Conservation (phyloP, 768 basidiomycete genomes). For the Rhodotorula graminis region DNA sequence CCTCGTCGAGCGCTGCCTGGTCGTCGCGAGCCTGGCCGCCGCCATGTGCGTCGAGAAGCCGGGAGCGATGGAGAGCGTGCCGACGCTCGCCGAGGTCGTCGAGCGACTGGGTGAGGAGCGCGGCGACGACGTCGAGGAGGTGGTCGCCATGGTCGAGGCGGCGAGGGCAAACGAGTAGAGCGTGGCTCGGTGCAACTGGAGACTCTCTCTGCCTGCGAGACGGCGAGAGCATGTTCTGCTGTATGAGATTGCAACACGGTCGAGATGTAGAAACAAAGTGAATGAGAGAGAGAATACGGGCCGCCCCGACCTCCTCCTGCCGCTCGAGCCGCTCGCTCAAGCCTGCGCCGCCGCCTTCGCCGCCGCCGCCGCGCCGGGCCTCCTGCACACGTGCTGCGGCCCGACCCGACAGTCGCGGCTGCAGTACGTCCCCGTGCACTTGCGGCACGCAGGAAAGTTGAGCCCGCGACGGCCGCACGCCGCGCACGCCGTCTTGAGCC, state of each 20-base stretch:
- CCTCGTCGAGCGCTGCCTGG: conserved; percentile 9
- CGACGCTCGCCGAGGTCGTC: conserved; percentile 35
- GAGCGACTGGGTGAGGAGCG: conserved; percentile 11
- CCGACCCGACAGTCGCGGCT: conserved; percentile 27
- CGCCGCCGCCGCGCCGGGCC: neutral
- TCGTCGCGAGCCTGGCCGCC: conserved; percentile 37
- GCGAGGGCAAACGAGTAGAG: neutral
- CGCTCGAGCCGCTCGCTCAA: too few relatives aligned
- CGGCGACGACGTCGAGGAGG: neutral
- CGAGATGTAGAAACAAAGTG: too few relatives aligned
- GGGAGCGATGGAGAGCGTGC: conserved; percentile 45
- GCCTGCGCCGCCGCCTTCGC: neutral
- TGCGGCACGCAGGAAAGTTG: conserved; percentile 36
- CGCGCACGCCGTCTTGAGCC: conserved; percentile 35
- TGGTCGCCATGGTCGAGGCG: neutral
- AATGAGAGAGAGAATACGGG: too few relatives aligned
- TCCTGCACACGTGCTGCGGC: neutral
- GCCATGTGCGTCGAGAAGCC: conserved; percentile 42
- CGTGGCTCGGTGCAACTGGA: too few relatives aligned
- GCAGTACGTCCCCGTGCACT: conserved; percentile 33
- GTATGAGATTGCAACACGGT: neutral
- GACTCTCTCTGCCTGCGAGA: too few relatives aligned
- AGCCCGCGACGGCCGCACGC: conserved; percentile 35
- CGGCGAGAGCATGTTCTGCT: neutral
- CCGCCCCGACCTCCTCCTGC: too few relatives aligned